Evolutionary conservation across 768 basidiomycete species (phyloP), one percentile per base, ranked within the genome.

Genomic region (Boletus barrowsii): DNA sequence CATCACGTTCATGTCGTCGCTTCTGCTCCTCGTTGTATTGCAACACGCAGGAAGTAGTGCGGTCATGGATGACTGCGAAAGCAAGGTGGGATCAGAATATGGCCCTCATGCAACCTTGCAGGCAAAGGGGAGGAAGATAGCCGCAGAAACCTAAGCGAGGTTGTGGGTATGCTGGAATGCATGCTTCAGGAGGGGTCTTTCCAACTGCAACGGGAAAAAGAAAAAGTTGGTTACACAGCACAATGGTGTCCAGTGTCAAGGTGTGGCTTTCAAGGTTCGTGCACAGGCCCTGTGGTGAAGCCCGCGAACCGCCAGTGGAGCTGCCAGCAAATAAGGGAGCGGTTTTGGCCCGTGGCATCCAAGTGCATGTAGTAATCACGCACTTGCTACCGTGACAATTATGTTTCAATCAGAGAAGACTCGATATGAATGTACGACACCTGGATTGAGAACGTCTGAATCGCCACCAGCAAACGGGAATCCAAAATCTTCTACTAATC

Each of bases 71-170:
- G 52, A 35, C 59, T 66, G 67, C 64, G 48, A 67, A 50, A 47
- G 37, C 58, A 54, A 53, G 57, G 47, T 63, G 56, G 53, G 42
- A 66, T 61, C 64, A 62, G 26, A 54, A 42, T 42, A 54, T 54
- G 37, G 47, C 43, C 47, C 48, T 42, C 59, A 57, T 56, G 62
- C 67, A 61, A 64, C 59, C 65, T 54, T 61, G 67, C 65, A 67
- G 63, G 65, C 51, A 63, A 37, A 61, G 51, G 57, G 67, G 54
- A 59, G 59, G 67, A 55, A 9, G 56, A 40, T 58, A 44, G 45
- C 66, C 58, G 61, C 64, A 57, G 58, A 56, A 47, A 24, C 42
- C 52, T 67, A 68, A 64, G 66, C 67, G 66, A 67, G 62, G 57
- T 51, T 57, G 62, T 33, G 54, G 47, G 56, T 59, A 37, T 57